Evolutionary conservation across 176 grass and related monocot species (phyloP).

Genomic region (Bothriochloa decipiens): DNA sequence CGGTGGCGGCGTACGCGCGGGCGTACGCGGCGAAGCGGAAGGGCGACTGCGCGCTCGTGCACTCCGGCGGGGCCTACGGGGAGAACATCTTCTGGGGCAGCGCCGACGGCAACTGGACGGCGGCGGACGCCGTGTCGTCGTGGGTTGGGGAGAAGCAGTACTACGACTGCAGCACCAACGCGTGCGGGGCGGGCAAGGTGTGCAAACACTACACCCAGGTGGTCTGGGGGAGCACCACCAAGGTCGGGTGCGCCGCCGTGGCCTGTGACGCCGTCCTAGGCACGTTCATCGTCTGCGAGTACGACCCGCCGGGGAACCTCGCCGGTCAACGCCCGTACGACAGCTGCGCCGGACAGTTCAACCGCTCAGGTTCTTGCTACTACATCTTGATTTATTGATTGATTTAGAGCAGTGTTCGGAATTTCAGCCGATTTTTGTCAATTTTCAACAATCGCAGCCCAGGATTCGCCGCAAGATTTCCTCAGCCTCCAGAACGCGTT

Average conservation of each 20-base stretch:
- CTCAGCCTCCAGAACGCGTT: too few relatives aligned
- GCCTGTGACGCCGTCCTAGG: neutral
- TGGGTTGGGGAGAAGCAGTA: conserved; percentile 47
- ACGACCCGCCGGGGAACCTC: conserved; percentile 52
- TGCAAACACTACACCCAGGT: conserved; percentile 60
- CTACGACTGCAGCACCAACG: conserved; percentile 47
- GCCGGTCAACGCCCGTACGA: conserved; percentile 33
- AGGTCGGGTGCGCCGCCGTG: conserved; percentile 59
- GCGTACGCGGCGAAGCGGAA: conserved; percentile 28
- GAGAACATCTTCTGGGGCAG: too few relatives aligned
- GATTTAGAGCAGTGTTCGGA: too few relatives aligned
- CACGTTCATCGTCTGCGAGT: conserved; percentile 51
- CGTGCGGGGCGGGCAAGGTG: neutral
- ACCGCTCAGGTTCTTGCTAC: too few relatives aligned
- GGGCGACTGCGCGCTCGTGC: conserved; percentile 64
- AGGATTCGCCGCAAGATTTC: too few relatives aligned
- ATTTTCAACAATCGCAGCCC: too few relatives aligned
- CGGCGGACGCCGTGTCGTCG: conserved; percentile 2
- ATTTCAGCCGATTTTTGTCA: too few relatives aligned
- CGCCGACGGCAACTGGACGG: conserved; percentile 7
- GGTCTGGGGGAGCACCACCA: conserved; percentile 50
- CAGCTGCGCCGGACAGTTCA: neutral
- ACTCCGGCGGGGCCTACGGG: neutral
- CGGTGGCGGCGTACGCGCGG: conserved; percentile 41
- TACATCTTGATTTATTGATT: too few relatives aligned